Conservation (phyloP, 768 basidiomycete genomes). For the Collybia sp. region DNA sequence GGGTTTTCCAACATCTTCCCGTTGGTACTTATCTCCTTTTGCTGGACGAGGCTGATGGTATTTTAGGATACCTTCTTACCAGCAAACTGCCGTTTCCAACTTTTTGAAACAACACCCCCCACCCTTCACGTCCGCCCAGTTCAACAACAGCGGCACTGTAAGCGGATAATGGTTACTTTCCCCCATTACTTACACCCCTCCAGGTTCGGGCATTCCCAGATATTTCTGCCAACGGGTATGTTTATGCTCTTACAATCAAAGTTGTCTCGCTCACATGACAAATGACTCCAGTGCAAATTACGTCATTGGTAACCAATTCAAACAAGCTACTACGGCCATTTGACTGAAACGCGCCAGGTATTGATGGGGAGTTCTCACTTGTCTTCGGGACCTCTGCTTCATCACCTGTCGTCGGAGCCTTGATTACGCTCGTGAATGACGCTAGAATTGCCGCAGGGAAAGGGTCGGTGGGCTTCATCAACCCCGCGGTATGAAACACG, state of each 20-base stretch:
- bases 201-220: conserved; percentile 47
- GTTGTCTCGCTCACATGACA: neutral
- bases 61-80: conserved; percentile 38
- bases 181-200: neutral
- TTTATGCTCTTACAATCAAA: neutral
- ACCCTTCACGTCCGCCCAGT: conserved; percentile 32
- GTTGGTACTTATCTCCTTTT: conserved; percentile 12
- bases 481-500: conserved; percentile 28
- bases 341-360: conserved; percentile 12
- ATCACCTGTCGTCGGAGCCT: conserved; percentile 57
- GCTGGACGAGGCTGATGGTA: neutral
- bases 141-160: conserved; percentile 41
- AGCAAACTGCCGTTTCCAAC: conserved; percentile 30
- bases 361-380: conserved; percentile 33
- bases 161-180: neutral
- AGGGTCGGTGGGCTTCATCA: conserved; percentile 58
- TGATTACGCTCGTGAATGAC: conserved; percentile 65
- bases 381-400: conserved; percentile 64
- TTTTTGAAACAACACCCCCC: conserved; percentile 38
- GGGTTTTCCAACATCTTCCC: conserved; percentile 44
- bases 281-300: conserved; percentile 27
- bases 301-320: conserved; percentile 24
- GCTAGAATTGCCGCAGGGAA: conserved; percentile 40
- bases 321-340: neutral
- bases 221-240: conserved; percentile 41